Percentiles rank a stretch among this genome's conserved stretches.
Evolutionary conservation across 345 rosid genomes (phyloP).

Genomic region (Xanthoceras sorbifolium): DNA sequence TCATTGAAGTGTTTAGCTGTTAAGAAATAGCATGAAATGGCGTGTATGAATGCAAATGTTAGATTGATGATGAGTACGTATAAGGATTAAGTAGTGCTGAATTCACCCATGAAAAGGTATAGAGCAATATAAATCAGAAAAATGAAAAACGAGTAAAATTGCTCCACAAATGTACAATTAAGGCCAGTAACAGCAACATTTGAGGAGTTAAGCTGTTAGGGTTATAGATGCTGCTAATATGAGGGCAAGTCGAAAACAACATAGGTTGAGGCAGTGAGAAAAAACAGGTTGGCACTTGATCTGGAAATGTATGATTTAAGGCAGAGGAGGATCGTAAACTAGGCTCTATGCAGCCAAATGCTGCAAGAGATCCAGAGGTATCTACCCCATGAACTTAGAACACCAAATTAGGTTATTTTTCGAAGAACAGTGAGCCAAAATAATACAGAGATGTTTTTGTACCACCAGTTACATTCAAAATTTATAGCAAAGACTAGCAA

Average conservation of each 20-base stretch:
- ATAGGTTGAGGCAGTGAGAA: slow-evolving; percentile 3
- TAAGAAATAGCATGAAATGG: neutral
- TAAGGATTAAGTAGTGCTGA: neutral
- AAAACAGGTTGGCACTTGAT: neutral
- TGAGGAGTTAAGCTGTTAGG: neutral
- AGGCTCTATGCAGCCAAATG: neutral
- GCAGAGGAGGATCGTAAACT: neutral
- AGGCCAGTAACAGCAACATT: neutral
- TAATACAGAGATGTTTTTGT: neutral
- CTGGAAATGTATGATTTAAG: neutral
- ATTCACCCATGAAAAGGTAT: neutral
- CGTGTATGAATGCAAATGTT: neutral
- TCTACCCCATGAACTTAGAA: too few relatives aligned
- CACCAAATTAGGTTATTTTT: neutral
- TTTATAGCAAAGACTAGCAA: neutral
- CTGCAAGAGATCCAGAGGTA: neutral
- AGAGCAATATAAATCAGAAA: neutral
- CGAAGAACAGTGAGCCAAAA: neutral
- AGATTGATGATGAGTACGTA: neutral
- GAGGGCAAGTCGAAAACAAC: neutral
- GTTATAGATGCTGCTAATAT: neutral
- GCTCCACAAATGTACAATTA: neutral
- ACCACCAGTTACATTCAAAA: neutral
- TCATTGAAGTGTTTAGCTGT: neutral
- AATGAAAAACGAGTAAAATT: neutral